A percentile compares a stretch with the other conserved stretches of the same genome.
phyloP scores from a whole-genome alignment of 2,329 filamentous ascomycete genomes.

The Monosporascus sp. region DNA sequence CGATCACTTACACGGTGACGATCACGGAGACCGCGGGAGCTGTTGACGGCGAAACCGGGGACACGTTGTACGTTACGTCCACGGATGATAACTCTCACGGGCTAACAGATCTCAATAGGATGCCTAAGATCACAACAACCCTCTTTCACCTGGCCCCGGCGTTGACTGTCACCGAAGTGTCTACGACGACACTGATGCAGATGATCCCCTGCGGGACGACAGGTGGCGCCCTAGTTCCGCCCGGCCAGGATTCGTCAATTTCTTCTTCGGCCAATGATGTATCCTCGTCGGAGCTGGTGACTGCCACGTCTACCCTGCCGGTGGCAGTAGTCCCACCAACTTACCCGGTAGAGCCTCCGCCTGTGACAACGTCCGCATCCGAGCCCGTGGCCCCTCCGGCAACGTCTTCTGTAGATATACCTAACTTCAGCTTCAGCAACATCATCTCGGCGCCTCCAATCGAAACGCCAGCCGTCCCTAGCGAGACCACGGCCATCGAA shows the following conservation, averaged over 20 bases:
- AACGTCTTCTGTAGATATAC: too few relatives aligned
- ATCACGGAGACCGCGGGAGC: constrained; percentile 11
- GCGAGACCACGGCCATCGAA: not conserved
- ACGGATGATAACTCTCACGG: not conserved
- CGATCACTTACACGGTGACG: constrained; percentile 7
- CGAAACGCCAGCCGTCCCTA: not conserved
- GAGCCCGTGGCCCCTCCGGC: too few relatives aligned
- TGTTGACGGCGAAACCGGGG: not conserved
- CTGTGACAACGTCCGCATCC: too few relatives aligned
- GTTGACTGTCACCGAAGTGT: constrained; percentile 17
- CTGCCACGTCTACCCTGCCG: not conserved
- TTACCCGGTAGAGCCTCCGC: too few relatives aligned
- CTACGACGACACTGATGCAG: constrained; percentile 24
- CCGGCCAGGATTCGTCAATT: constrained; percentile 17
- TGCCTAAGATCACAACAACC: not conserved
- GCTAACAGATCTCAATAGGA: not conserved
- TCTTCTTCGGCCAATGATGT: constrained; percentile 19
- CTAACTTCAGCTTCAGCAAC: not conserved
- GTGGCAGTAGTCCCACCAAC: not conserved
- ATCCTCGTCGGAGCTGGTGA: constrained; percentile 2
- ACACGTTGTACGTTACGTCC: not conserved
- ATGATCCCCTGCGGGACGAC: constrained; percentile 23
- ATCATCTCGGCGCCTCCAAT: constrained; percentile 1
- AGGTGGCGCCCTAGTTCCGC: constrained; percentile 14
- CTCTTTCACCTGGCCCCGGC: not conserved